phyloP scores from a whole-genome alignment of 306 rosid species.

The Lupinus albus region DNA sequence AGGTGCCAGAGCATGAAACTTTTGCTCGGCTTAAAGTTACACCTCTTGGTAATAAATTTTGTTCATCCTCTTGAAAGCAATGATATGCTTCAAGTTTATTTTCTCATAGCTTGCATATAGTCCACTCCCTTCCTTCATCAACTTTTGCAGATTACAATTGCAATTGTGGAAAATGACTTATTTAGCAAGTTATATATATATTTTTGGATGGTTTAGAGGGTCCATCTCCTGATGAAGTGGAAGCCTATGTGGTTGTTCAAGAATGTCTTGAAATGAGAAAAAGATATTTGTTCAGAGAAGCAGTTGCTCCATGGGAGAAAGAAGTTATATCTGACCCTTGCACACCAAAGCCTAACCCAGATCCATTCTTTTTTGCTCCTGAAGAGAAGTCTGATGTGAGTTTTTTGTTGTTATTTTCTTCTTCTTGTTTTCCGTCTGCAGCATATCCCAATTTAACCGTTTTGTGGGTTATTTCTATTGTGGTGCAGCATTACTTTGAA shows the following conservation, averaged over 20 bases:
- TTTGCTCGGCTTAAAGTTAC: conserved; percentile 76
- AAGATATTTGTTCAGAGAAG: conserved; percentile 74
- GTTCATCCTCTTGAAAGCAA: conserved; percentile 32
- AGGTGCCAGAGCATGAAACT: conserved; percentile 94
- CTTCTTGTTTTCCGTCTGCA: conserved; percentile 5
- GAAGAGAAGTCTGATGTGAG: conserved; percentile 94
- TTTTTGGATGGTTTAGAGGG: conserved; percentile 54
- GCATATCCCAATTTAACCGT: conserved; percentile 23
- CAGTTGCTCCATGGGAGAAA: conserved; percentile 91
- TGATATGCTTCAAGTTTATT: conserved; percentile 26
- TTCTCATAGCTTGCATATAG: conserved; percentile 9
- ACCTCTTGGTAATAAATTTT: conserved; percentile 67
- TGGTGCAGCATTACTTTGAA: conserved; percentile 84
- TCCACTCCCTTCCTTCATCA: conserved; percentile 30
- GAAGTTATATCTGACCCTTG: conserved; percentile 92
- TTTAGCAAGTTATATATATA: conserved; percentile 8
- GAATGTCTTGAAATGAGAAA: conserved; percentile 94
- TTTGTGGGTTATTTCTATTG: conserved; percentile 21
- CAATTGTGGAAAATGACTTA: conserved; percentile 5
- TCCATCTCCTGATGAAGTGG: conserved; percentile 89
- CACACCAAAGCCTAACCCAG: conserved; percentile 89
- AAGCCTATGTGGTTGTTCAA: conserved; percentile 74
- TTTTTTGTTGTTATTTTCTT: conserved; percentile 32
- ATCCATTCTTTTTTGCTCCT: conserved; percentile 66
- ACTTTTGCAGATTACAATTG: conserved; percentile 29